phyloP scores from a whole-genome alignment of 768 basidiomycete genomes.

The Termitomyces sp. region DNA sequence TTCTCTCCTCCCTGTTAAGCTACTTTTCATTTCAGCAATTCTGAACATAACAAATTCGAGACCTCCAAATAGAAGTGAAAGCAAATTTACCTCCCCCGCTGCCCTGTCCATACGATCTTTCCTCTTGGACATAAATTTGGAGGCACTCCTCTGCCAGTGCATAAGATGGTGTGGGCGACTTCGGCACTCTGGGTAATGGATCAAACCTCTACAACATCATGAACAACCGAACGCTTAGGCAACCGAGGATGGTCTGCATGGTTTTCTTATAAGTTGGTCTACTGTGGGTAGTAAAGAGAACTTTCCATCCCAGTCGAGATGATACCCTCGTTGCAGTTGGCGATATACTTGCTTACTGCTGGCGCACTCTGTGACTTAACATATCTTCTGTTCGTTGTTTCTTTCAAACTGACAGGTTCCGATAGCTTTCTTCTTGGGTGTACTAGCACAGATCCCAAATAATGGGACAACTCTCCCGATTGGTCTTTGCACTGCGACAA shows the following conservation, averaged over 20 bases:
- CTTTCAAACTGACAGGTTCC: background rate
- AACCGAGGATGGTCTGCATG: background rate
- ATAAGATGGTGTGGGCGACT: too few relatives aligned
- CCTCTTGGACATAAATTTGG: background rate
- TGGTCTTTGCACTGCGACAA: background rate
- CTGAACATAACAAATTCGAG: too few relatives aligned
- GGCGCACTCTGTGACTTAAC: background rate
- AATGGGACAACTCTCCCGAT: background rate
- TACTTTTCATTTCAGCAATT: background rate
- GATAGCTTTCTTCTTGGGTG: background rate
- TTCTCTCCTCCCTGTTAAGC: background rate
- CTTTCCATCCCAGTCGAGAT: background rate
- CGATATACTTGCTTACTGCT: background rate
- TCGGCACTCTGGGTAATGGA: too few relatives aligned
- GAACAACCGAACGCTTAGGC: background rate
- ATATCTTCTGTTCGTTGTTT: background rate
- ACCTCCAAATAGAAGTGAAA: background rate
- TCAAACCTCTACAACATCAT: too few relatives aligned
- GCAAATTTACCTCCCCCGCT: background rate
- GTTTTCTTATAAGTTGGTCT: background rate
- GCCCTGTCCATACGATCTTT: background rate
- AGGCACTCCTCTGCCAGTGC: background rate
- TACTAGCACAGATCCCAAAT: background rate
- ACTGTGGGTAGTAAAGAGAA: background rate
- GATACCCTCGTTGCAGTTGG: background rate